Conservation (phyloP, 1,139 yeast genomes). For the Candida buenavistaensis region DNA sequence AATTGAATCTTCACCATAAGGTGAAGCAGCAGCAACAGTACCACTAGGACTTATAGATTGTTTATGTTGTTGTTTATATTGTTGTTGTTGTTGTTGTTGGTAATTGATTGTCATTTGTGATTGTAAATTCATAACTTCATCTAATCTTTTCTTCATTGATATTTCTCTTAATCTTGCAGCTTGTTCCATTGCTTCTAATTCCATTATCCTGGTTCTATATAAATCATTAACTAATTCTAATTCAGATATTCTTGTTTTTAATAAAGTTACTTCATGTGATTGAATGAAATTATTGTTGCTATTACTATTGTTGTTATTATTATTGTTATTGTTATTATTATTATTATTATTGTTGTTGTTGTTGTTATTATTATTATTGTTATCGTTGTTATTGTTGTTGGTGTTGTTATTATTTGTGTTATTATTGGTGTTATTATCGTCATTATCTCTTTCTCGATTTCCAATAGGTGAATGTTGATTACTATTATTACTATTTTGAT, state of each 20-base stretch:
- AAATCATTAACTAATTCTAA: constrained; percentile 87
- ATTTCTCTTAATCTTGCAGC: constrained; percentile 55
- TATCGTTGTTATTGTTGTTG: constrained; percentile 14
- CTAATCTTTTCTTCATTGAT: constrained; percentile 49
- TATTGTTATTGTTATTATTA: constrained; percentile 17
- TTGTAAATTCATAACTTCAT: constrained; percentile 37
- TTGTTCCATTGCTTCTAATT: constrained; percentile 71
- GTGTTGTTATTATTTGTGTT: constrained; percentile 14
- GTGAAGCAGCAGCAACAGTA: background rate
- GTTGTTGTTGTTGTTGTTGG: constrained; percentile 4
- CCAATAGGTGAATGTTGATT: constrained; percentile 2
- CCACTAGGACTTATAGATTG: background rate
- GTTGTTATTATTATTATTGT: constrained; percentile 9
- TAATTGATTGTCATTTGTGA: constrained; percentile 5
- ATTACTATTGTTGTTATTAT: constrained; percentile 15
- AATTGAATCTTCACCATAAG: constrained; percentile 10
- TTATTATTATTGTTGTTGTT: constrained; percentile 15
- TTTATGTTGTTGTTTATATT: constrained; percentile 4
- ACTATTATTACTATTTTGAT: background rate
- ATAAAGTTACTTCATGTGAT: constrained; percentile 47
- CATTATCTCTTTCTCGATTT: constrained; percentile 9
- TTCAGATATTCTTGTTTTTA: constrained; percentile 82
- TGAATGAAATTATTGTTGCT: constrained; percentile 14
- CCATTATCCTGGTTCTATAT: constrained; percentile 77
- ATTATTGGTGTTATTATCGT: constrained; percentile 9